Evolutionary conservation across 805 yeast species (phyloP).

Genomic region (Candida ulmi): DNA sequence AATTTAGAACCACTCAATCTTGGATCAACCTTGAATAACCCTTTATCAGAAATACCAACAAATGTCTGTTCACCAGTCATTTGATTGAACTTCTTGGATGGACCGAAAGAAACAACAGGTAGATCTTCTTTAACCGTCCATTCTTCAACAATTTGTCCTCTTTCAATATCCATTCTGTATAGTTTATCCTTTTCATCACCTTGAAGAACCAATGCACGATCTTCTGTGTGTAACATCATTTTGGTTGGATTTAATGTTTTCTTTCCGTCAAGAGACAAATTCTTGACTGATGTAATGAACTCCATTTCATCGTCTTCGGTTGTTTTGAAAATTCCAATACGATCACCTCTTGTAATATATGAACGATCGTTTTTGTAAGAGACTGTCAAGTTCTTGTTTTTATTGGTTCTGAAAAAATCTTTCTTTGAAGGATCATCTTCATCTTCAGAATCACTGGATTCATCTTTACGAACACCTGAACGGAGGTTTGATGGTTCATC

Average conservation of each 20-base stretch:
- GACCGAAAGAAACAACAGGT: constrained; percentile 55
- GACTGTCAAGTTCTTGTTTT: constrained; percentile 63
- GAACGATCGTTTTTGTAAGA: constrained; percentile 69
- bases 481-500: constrained; percentile 22
- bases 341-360: constrained; percentile 73
- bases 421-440: constrained; percentile 27
- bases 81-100: constrained; percentile 70
- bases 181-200: constrained; percentile 43
- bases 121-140: constrained; percentile 54
- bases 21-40: constrained; percentile 77
- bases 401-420: constrained; percentile 26
- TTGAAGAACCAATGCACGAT: constrained; percentile 61
- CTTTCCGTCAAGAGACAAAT: constrained; percentile 48
- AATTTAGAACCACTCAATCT: constrained; percentile 55
- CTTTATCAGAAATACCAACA: constrained; percentile 59
- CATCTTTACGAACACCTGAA: constrained; percentile 17
- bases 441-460: constrained; percentile 30
- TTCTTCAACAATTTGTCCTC: constrained; percentile 82
- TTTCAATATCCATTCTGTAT: constrained; percentile 71
- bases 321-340: constrained; percentile 70
- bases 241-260: constrained; percentile 45
- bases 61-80: constrained; percentile 69
- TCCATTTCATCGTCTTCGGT: constrained; percentile 45
- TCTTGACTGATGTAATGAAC: constrained; percentile 63
- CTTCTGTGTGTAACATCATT: constrained; percentile 75